Conservation (phyloP, 345 rosid species). For the Citrus glauca region DNA sequence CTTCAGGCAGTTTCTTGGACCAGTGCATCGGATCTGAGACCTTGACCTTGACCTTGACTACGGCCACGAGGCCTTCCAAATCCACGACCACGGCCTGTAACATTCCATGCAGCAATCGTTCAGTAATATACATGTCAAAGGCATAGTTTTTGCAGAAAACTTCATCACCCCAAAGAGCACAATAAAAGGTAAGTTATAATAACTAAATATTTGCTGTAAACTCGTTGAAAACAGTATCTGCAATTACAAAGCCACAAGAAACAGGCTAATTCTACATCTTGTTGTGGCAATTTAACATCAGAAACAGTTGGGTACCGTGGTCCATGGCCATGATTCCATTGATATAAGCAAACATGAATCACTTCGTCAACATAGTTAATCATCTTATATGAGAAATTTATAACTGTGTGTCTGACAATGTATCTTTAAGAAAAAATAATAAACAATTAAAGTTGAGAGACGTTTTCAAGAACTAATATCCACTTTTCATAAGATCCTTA, state of each 20-base stretch:
- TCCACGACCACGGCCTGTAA: constrained; percentile 25
- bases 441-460: not conserved
- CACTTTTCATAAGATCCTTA: too few relatives aligned
- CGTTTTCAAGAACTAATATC: not conserved
- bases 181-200: not conserved
- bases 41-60: constrained; percentile 9
- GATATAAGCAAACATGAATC: not conserved
- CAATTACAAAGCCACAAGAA: not conserved
- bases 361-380: not conserved
- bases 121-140: not conserved
- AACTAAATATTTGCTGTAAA: not conserved
- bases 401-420: not conserved
- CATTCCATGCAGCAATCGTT: not conserved
- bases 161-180: not conserved
- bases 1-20: constrained; percentile 12
- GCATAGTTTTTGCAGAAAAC: not conserved
- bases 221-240: not conserved
- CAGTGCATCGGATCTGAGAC: constrained; percentile 5
- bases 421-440: not conserved
- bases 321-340: not conserved
- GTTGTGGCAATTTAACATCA: not conserved
- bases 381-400: not conserved
- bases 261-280: not conserved
- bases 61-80: constrained; percentile 16
- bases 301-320: not conserved